Conservation (phyloP, 148 eudicot genomes). For the Dianthus caryophyllus region DNA sequence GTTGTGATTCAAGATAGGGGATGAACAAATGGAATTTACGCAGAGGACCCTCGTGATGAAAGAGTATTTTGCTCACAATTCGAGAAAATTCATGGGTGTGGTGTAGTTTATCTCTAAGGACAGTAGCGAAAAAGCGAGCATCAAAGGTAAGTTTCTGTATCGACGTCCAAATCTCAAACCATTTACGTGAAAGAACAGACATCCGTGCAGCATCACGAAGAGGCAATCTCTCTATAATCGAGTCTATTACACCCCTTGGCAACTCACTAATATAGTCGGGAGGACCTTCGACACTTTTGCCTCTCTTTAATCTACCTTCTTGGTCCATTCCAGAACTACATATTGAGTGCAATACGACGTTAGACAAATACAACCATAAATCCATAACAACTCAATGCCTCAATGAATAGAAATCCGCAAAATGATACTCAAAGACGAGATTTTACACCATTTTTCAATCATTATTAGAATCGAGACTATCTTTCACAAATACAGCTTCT, state of each 20-base stretch:
- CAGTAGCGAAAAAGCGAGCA: conserved; percentile 11
- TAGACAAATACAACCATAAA: not conserved
- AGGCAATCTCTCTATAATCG: conserved; percentile 20
- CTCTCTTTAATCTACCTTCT: conserved; percentile 5
- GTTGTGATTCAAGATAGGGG: not conserved
- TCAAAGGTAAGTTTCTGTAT: conserved; percentile 22
- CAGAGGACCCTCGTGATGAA: too few species aligned
- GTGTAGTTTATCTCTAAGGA: not conserved
- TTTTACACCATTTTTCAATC: not conserved
- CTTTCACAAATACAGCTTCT: too few species aligned
- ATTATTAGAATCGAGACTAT: not conserved
- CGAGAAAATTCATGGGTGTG: conserved; percentile 8
- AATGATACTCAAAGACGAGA: not conserved
- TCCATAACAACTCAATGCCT: too few species aligned
- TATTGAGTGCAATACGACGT: not conserved
- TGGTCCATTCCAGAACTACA: conserved; percentile 5
- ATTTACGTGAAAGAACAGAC: conserved; percentile 24
- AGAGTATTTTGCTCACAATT: too few species aligned
- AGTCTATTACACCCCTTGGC: conserved; percentile 19
- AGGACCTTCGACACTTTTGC: not conserved
- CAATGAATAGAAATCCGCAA: not conserved
- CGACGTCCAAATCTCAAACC: conserved; percentile 28
- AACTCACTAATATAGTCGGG: conserved; percentile 21
- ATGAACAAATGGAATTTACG: too few species aligned
- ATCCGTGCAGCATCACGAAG: conserved; percentile 28